These are phyloP conservation scores for Somion occarium DNA, from an alignment of 1,284 basidiomycete species.

Conservation along the genomic window DNA sequence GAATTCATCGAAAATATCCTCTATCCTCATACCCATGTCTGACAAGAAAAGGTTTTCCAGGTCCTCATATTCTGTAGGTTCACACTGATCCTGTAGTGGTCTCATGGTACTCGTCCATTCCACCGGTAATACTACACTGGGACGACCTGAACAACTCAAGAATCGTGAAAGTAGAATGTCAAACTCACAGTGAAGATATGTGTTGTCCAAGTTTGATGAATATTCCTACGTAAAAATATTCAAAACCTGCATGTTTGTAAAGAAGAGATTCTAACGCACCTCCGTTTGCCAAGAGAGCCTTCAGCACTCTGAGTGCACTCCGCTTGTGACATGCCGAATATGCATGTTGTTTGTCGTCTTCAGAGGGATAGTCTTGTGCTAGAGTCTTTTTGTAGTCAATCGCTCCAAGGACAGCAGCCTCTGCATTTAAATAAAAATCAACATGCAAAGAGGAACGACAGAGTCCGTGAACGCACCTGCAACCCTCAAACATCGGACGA, in stretches of 20 bases:
- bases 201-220: slow-evolving; percentile 95
- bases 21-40: slow-evolving; percentile 66
- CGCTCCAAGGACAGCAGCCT: slow-evolving; percentile 59
- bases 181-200: slow-evolving; percentile 62
- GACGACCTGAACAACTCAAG: neutral
- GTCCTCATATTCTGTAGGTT: slow-evolving; percentile 70
- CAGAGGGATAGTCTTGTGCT: slow-evolving; percentile 49
- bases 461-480: slow-evolving; percentile 39
- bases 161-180: neutral
- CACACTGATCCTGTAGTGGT: slow-evolving; percentile 83
- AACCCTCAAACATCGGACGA: slow-evolving; percentile 70
- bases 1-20: slow-evolving; percentile 77
- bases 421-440: slow-evolving; percentile 26
- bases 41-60: slow-evolving; percentile 65
- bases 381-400: slow-evolving; percentile 87
- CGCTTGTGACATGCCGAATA: slow-evolving; percentile 78
- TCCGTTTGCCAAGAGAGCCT: slow-evolving; percentile 84
- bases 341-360: slow-evolving; percentile 50
- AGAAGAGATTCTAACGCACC: slow-evolving; percentile 35
- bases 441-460: neutral
- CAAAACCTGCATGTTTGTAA: neutral
- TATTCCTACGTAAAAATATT: slow-evolving; percentile 46
- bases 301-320: slow-evolving; percentile 74
- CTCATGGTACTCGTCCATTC: slow-evolving; percentile 72
- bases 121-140: slow-evolving; percentile 64